Base-by-base conservation (phyloP, 192 early-diverging fungal species). In the Coemansia javaensis region DNA sequence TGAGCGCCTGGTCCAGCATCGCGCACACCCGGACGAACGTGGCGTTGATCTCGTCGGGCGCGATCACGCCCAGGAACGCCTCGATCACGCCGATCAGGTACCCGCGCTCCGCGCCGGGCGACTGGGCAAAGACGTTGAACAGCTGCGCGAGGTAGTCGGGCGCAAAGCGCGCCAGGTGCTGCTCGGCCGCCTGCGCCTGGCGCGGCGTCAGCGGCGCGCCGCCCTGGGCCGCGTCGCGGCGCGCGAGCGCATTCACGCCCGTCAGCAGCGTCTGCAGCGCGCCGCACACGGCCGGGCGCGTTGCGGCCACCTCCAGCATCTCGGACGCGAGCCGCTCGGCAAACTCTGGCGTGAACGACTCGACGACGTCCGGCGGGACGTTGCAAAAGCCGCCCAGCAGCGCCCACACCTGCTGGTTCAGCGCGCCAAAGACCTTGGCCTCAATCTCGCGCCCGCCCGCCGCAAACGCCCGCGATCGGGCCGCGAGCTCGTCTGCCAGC, bases 361-460 rank as follows among this genome's bases (percentile, higher is more conserved):
- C 46, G 40, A 59, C 30, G 30, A 94, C 67, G 59, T 97, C 96
- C 15, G 59, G 43, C 15, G 96, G 94, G 10, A 88, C 56, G 24
- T 88, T 84, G 59, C 91, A 97, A 52, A 95, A 84, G 17, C 85
- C 86, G 17, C 86, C 86, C 18, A 91, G 74, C 30, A 97, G 74
- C 15, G 82, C 80, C 89, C 93, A 98, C 32, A 93, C 78, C 77
- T 98, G 96, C 24, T 84, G 75, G 25, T 77, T 79, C 22, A 98
- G 76, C 3, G 94, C 94, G 43, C 87, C 88, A 67, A 84, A 96
- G 30, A 98, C 79, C 63, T 97, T 95, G 36, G 91, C 81, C 69
- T 86, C 82, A 36, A 85, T 72, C 40, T 82, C 75, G 18, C 85
- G 62, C 42, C 77, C 79, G 52, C 83, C 53, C 16, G 63, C 47